Percentiles rank a stretch among this genome's conserved stretches.
These are phyloP conservation scores for bread wheat (Triticum aestivum) DNA, from an alignment of 176 grass and related monocot genomes.

Conservation along the genomic window DNA sequence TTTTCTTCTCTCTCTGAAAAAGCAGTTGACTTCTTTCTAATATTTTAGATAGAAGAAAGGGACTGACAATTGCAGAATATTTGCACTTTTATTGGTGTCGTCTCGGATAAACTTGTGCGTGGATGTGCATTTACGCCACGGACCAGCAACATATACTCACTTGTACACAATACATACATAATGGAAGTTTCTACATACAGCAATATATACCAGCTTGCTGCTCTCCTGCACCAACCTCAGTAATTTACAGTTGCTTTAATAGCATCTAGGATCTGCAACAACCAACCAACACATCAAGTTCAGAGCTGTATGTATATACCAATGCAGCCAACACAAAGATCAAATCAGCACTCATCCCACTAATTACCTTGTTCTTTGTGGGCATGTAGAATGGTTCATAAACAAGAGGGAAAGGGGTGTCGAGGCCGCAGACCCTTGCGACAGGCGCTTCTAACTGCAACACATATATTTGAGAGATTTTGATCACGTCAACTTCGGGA, in stretches of 20 bases:
- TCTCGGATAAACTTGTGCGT: not conserved
- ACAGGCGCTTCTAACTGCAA: constrained; percentile 85
- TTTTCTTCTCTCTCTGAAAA: not conserved
- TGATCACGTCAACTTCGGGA: not conserved
- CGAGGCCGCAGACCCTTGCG: constrained; percentile 74
- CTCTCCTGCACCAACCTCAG: constrained; percentile 7
- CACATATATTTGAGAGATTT: not conserved
- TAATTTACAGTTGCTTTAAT: constrained; percentile 89
- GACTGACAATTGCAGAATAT: too few relatives aligned
- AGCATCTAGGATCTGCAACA: constrained; percentile 61
- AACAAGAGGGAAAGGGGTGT: constrained; percentile 93
- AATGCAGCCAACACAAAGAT: not conserved
- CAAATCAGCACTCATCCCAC: not conserved
- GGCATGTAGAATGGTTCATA: constrained; percentile 94
- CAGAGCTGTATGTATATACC: not conserved
- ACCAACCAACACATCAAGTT: not conserved
- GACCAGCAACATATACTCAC: not conserved
- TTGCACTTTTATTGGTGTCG: not conserved
- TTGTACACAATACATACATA: not conserved
- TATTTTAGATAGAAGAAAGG: too few relatives aligned
- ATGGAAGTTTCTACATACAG: too few relatives aligned
- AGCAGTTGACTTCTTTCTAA: too few relatives aligned
- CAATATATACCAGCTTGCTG: not conserved
- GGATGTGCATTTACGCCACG: not conserved
- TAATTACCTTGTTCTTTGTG: constrained; percentile 79